These are phyloP conservation scores for Cylindrodendrum hubeiense DNA, from an alignment of 2,329 filamentous ascomycete species.

Conservation along the genomic window DNA sequence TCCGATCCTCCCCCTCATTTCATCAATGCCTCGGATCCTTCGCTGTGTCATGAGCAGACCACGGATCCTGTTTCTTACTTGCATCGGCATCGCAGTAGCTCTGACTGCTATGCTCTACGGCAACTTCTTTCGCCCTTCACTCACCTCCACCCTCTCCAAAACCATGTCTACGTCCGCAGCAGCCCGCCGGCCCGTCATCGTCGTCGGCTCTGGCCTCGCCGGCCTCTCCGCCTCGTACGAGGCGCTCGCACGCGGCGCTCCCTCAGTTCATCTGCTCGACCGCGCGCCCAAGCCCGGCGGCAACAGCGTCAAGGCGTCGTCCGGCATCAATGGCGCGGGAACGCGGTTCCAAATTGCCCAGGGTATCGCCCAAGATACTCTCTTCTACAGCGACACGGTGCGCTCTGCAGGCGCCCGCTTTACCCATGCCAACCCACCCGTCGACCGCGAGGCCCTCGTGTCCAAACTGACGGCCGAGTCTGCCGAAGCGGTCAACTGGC, in stretches of 20 bases:
- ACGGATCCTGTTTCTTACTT: constrained; percentile 42
- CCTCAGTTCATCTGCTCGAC: constrained; percentile 69
- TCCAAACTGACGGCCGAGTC: constrained; percentile 61
- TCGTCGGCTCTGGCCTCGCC: constrained; percentile 75
- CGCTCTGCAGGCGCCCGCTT: constrained; percentile 65
- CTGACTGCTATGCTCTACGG: constrained; percentile 47
- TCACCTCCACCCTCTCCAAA: constrained; percentile 42
- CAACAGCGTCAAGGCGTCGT: constrained; percentile 76
- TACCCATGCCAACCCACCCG: constrained; percentile 27
- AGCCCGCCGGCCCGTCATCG: constrained; percentile 58
- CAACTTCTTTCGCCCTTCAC: constrained; percentile 35
- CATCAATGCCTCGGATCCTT: constrained; percentile 45
- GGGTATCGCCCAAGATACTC: constrained; percentile 50
- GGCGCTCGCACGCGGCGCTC: constrained; percentile 63
- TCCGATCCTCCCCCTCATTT: constrained; percentile 2
- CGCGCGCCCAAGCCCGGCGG: constrained; percentile 70
- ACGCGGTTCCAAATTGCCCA: constrained; percentile 66
- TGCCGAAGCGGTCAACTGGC: constrained; percentile 65
- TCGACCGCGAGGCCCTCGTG: constrained; percentile 60
- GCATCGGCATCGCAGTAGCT: constrained; percentile 44
- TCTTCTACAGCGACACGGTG: constrained; percentile 69
- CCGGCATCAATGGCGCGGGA: constrained; percentile 73
- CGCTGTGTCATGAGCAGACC: constrained; percentile 46
- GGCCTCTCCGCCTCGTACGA: constrained; percentile 71
- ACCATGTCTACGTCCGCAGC: constrained; percentile 38